These are phyloP conservation scores for Xylariaceae sp. DNA, from an alignment of 2,329 filamentous ascomycete species.

Conservation along the genomic window DNA sequence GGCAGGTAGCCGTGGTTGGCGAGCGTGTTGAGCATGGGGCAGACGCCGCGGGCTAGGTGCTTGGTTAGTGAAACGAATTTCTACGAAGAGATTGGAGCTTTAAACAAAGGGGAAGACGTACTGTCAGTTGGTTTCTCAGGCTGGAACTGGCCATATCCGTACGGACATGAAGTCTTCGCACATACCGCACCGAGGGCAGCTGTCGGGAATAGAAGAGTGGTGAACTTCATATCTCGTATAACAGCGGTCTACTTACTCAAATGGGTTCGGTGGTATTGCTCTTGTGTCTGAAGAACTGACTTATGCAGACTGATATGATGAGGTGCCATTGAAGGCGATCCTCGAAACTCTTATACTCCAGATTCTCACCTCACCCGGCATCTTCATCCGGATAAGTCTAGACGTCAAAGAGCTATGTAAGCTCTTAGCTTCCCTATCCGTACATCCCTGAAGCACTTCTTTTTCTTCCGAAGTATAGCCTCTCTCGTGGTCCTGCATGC, in stretches of 20 bases:
- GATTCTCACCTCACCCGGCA: too few relatives aligned
- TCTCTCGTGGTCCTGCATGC: background rate
- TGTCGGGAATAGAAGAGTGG: background rate
- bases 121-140: constrained; percentile 12
- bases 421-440: too few relatives aligned
- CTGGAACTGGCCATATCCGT: constrained; percentile 8
- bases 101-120: constrained; percentile 9
- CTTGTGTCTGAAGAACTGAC: too few relatives aligned
- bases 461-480: background rate
- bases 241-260: too few relatives aligned
- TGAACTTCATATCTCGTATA: background rate
- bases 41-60: constrained; percentile 24
- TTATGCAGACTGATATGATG: too few relatives aligned
- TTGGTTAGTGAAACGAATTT: constrained; percentile 1
- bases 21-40: constrained; percentile 48
- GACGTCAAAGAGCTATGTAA: too few relatives aligned
- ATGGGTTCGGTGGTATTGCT: too few relatives aligned
- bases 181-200: background rate
- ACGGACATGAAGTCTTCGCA: constrained; percentile 5
- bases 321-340: too few relatives aligned
- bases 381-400: too few relatives aligned
- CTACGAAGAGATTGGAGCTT: too few relatives aligned
- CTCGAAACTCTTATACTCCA: background rate
- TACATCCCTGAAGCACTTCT: too few relatives aligned
- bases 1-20: constrained; percentile 46